Percentiles rank a stretch among this genome's conserved stretches.
These are phyloP conservation scores for Podaxis rugospora DNA, from an alignment of 768 basidiomycete species.

Conservation along the genomic window DNA sequence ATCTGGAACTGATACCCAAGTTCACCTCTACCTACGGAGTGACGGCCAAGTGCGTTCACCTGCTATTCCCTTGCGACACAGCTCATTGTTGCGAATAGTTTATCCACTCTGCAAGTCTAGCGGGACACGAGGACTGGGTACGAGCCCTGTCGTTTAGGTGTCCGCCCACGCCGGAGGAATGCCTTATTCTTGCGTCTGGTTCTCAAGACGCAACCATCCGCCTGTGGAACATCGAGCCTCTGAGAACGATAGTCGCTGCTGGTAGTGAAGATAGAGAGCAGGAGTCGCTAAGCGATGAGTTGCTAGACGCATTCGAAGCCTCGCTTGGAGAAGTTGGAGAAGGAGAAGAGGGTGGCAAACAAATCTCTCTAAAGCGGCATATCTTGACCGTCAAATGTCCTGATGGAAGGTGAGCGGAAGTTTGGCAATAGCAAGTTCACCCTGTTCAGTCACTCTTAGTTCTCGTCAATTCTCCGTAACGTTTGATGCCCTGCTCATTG, in stretches of 20 bases:
- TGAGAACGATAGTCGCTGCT: conserved; percentile 24
- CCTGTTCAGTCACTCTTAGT: conserved; percentile 17
- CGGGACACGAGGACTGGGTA: conserved; percentile 97
- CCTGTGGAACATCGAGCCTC: conserved; percentile 78
- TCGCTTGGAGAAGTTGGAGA: conserved; percentile 74
- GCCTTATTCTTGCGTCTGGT: conserved; percentile 81
- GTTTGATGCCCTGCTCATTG: conserved; percentile 90
- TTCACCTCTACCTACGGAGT: conserved; percentile 74
- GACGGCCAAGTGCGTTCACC: conserved; percentile 37
- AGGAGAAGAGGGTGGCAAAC: conserved; percentile 78
- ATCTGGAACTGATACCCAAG: conserved; percentile 72
- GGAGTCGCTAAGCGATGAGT: conserved; percentile 54
- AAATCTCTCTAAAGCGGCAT: conserved; percentile 88
- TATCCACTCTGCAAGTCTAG: conserved; percentile 50
- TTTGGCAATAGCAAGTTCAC: not conserved
- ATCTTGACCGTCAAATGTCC: conserved; percentile 60
- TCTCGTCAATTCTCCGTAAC: conserved; percentile 66
- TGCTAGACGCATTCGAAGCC: conserved; percentile 86
- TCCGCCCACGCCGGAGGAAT: conserved; percentile 27
- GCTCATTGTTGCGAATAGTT: conserved; percentile 36
- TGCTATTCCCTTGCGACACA: not conserved
- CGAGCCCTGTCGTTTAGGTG: conserved; percentile 67
- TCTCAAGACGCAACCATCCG: conserved; percentile 95
- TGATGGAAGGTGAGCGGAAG: conserved; percentile 30
- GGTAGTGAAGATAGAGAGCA: conserved; percentile 8